Evolutionary conservation across 2,329 filamentous ascomycete genomes (phyloP).

Genomic region (Neoascochyta sp.): DNA sequence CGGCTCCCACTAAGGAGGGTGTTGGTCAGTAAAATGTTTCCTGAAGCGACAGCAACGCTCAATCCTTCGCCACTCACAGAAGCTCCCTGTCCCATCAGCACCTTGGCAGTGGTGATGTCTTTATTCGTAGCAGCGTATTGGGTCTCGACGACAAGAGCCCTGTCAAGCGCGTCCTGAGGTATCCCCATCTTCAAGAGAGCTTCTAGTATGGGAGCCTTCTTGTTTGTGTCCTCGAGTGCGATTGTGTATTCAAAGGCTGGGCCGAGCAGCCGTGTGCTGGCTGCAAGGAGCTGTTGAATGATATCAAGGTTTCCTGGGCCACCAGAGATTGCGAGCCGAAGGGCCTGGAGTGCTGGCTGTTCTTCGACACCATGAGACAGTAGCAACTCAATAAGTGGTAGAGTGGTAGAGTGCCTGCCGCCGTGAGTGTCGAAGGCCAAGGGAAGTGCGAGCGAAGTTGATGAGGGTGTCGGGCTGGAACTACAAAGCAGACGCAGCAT

Average conservation of each 20-base stretch:
- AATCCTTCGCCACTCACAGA: constrained; percentile 55
- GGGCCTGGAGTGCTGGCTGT: constrained; percentile 15
- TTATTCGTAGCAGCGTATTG: constrained; percentile 15
- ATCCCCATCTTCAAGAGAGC: constrained; percentile 25
- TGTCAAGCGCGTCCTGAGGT: constrained; percentile 27
- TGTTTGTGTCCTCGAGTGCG: constrained; percentile 16
- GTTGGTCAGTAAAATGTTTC: constrained; percentile 49
- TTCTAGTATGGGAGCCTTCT: constrained; percentile 26
- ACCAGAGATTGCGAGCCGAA: constrained; percentile 27
- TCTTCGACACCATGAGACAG: constrained; percentile 24
- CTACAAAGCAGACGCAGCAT: constrained; percentile 27
- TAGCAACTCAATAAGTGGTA: constrained; percentile 28
- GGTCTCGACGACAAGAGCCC: constrained; percentile 26
- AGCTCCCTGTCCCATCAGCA: constrained; percentile 32
- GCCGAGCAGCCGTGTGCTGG: constrained; percentile 19
- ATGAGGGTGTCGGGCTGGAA: constrained; percentile 13
- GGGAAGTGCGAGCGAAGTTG: constrained; percentile 26
- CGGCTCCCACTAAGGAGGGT: constrained; percentile 46
- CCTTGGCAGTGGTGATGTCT: constrained; percentile 21
- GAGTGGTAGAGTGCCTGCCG: constrained; percentile 17
- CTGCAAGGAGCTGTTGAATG: constrained; percentile 24
- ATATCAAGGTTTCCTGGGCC: constrained; percentile 33
- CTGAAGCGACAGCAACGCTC: constrained; percentile 52
- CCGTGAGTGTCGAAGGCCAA: constrained; percentile 26
- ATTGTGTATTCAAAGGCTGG: constrained; percentile 27